These are phyloP conservation scores for Suhomyces pyralidae DNA, from an alignment of 805 yeast genomes.

Conservation along the genomic window DNA sequence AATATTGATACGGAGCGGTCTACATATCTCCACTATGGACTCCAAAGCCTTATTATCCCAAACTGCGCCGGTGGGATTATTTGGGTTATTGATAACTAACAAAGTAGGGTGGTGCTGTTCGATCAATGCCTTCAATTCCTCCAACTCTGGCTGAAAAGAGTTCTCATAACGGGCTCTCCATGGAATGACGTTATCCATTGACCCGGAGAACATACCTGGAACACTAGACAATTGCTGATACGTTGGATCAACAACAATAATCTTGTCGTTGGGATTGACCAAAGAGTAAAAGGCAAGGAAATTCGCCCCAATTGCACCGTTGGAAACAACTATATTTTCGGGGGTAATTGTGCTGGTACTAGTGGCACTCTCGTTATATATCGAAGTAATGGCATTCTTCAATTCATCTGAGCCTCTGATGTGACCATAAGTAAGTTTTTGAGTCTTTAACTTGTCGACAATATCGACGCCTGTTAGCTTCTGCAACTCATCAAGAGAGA, in stretches of 20 bases:
- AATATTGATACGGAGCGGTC: slow-evolving; percentile 28
- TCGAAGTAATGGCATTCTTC: slow-evolving; percentile 30
- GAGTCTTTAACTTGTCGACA: not conserved
- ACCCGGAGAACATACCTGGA: slow-evolving; percentile 44
- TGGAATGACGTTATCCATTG: slow-evolving; percentile 28
- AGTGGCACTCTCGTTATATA: slow-evolving; percentile 27
- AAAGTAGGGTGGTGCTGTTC: slow-evolving; percentile 36
- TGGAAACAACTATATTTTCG: slow-evolving; percentile 46
- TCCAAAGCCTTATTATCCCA: slow-evolving; percentile 32
- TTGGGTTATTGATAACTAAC: slow-evolving; percentile 48
- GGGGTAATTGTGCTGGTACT: slow-evolving; percentile 12
- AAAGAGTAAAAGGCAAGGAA: slow-evolving; percentile 45
- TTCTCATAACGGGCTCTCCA: slow-evolving; percentile 32
- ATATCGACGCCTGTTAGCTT: not conserved
- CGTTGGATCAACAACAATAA: slow-evolving; percentile 47
- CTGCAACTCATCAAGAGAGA: slow-evolving; percentile 26
- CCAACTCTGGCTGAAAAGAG: slow-evolving; percentile 35
- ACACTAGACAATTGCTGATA: slow-evolving; percentile 51
- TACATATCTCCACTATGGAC: slow-evolving; percentile 38
- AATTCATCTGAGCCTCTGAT: slow-evolving; percentile 46
- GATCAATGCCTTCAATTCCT: slow-evolving; percentile 25
- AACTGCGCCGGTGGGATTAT: slow-evolving; percentile 40
- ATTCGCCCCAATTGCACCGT: slow-evolving; percentile 58
- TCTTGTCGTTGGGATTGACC: slow-evolving; percentile 45
- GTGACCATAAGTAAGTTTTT: slow-evolving; percentile 43